phyloP scores from a whole-genome alignment of 1,284 basidiomycete genomes.

The Pterulicium gracile region DNA sequence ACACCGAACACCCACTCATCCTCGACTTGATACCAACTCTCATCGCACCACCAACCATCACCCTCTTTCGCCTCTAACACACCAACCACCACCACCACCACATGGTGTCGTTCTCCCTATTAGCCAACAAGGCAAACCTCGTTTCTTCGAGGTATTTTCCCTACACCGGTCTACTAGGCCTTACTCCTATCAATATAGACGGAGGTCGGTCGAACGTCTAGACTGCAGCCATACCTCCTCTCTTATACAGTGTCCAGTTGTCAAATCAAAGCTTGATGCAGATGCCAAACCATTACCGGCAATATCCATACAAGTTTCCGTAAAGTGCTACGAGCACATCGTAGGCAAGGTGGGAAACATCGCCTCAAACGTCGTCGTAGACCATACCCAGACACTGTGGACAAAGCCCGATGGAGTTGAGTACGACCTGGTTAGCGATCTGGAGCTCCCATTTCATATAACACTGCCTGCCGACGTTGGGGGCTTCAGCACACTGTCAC shows the following conservation, averaged over 20 bases:
- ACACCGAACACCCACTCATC: no score
- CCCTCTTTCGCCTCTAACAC: no score
- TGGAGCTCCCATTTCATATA: constrained; percentile 62
- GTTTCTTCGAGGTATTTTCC: constrained; percentile 52
- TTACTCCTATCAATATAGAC: constrained; percentile 68
- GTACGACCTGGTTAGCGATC: constrained; percentile 47
- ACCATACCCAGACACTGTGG: constrained; percentile 58
- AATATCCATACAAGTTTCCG: constrained; percentile 50
- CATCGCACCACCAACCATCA: no score
- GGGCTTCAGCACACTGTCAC: constrained; percentile 63
- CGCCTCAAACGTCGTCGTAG: constrained; percentile 54
- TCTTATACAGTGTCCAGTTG: constrained; percentile 29
- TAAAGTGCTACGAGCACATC: constrained; percentile 72
- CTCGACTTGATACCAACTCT: no score
- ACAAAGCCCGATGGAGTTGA: constrained; percentile 43
- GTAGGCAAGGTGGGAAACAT: constrained; percentile 43
- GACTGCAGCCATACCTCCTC: constrained; percentile 7
- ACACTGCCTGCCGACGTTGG: constrained; percentile 48
- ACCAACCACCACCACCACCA: no score
- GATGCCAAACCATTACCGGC: constrained; percentile 57
- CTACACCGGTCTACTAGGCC: constrained; percentile 64
- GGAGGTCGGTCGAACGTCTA: constrained; percentile 39
- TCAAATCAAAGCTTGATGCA: constrained; percentile 58
- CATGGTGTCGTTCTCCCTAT: constrained; percentile 1
- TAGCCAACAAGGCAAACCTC: background rate